phyloP scores from a whole-genome alignment of 805 yeast genomes.

The Brettanomyces custersianus region DNA sequence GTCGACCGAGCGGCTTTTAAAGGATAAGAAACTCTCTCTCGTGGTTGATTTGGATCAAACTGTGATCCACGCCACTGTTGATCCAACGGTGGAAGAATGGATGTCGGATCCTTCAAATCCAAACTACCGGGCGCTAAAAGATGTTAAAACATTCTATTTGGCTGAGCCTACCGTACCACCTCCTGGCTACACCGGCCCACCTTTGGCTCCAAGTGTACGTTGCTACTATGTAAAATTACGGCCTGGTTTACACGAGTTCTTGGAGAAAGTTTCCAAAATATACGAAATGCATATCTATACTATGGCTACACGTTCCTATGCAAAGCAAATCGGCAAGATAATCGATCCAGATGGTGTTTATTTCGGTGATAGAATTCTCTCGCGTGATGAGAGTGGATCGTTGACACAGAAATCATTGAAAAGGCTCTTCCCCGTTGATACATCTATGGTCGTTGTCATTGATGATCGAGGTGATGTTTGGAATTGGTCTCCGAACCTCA shows the following conservation, averaged over 20 bases:
- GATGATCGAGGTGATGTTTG: slow-evolving; percentile 99
- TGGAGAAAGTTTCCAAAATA: slow-evolving; percentile 48
- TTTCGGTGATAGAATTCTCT: slow-evolving; percentile 85
- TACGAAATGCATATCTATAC: slow-evolving; percentile 94
- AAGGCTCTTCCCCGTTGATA: slow-evolving; percentile 89
- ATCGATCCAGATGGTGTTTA: slow-evolving; percentile 83
- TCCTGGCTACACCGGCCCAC: slow-evolving; percentile 51
- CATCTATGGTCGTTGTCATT: slow-evolving; percentile 90
- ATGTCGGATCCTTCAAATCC: slow-evolving; percentile 79
- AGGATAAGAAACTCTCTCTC: slow-evolving; percentile 64
- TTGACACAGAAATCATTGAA: slow-evolving; percentile 81
- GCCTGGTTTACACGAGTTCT: slow-evolving; percentile 75
- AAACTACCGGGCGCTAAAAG: slow-evolving; percentile 74
- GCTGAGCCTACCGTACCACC: slow-evolving; percentile 66
- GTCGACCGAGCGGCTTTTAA: slow-evolving; percentile 50
- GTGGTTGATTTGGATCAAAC: slow-evolving; percentile 98
- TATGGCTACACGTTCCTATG: slow-evolving; percentile 96
- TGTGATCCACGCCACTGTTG: slow-evolving; percentile 95
- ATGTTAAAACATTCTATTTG: slow-evolving; percentile 67
- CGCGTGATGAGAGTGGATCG: slow-evolving; percentile 92
- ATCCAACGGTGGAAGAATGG: slow-evolving; percentile 97
- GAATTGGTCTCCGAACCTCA: slow-evolving; percentile 91
- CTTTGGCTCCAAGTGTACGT: slow-evolving; percentile 50
- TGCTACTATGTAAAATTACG: slow-evolving; percentile 91
- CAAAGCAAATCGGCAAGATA: slow-evolving; percentile 77